phyloP scores from a whole-genome alignment of 352 stramenopile species.

The Phytophthora lateralis region DNA sequence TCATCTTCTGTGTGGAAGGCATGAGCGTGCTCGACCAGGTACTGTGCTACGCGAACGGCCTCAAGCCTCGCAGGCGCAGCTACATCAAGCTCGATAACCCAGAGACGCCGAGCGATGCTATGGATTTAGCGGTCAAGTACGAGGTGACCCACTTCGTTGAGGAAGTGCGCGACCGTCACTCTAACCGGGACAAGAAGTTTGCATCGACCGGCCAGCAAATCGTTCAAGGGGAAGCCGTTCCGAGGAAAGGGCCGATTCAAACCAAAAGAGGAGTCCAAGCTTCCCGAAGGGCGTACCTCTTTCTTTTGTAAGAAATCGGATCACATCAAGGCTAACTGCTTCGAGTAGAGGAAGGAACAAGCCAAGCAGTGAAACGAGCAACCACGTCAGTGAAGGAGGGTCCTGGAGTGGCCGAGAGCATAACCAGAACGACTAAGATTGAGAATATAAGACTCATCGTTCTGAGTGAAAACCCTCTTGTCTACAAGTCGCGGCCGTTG shows the following conservation, averaged over 20 bases:
- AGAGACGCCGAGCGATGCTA: neutral
- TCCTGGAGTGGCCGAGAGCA: constrained; percentile 12
- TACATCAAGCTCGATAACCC: constrained; percentile 1
- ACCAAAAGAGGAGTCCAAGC: neutral
- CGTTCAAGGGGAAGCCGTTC: neutral
- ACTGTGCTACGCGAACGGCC: neutral
- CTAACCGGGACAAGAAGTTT: neutral
- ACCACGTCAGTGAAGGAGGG: constrained; percentile 21
- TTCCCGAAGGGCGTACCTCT: constrained; percentile 1
- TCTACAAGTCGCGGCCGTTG: neutral
- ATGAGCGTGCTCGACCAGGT: constrained; percentile 2
- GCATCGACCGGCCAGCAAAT: neutral
- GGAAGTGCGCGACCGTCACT: neutral
- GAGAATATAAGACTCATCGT: constrained; percentile 11
- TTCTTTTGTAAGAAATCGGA: constrained; percentile 20
- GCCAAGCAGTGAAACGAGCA: constrained; percentile 21
- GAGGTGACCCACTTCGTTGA: constrained; percentile 6
- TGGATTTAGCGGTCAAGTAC: constrained; percentile 4
- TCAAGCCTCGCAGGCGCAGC: neutral
- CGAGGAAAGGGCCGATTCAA: neutral
- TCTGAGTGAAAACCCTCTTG: constrained; percentile 16
- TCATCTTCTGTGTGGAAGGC: constrained; percentile 1
- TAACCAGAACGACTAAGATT: constrained; percentile 11
- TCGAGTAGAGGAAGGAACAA: constrained; percentile 14
- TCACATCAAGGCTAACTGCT: constrained; percentile 14